Evolutionary conservation across 805 yeast genomes (phyloP).

Genomic region (Ogataea paraovalis): DNA sequence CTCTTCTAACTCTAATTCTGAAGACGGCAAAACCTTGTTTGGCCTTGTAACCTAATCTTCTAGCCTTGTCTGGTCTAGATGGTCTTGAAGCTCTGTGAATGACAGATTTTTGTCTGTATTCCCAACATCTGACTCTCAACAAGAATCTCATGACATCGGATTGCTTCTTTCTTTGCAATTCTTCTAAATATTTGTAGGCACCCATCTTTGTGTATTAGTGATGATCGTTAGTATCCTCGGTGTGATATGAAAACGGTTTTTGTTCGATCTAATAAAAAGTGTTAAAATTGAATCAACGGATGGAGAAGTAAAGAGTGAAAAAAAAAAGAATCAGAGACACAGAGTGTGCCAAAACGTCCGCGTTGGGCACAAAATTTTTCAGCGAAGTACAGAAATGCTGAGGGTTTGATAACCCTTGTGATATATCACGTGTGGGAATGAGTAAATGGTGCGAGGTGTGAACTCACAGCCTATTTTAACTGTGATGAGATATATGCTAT

Average conservation of each 20-base stretch:
- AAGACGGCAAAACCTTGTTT: slow-evolving; percentile 98
- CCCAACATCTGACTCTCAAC: slow-evolving; percentile 99
- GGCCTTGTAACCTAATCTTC: slow-evolving; percentile 99
- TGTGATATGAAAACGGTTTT: background rate
- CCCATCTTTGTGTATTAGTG: slow-evolving; percentile 71
- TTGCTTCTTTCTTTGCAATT: slow-evolving; percentile 99
- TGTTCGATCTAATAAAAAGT: background rate
- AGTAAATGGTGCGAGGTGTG: background rate
- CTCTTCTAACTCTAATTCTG: slow-evolving; percentile 99
- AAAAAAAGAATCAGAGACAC: background rate
- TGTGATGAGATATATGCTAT: no score
- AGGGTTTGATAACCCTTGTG: background rate
- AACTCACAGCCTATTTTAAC: no score
- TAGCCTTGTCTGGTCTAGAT: slow-evolving; percentile 99
- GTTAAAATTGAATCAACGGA: background rate
- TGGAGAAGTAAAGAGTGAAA: background rate
- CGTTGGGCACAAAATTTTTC: no score
- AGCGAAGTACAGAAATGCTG: background rate
- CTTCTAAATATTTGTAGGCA: slow-evolving; percentile 99
- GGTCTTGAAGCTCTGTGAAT: slow-evolving; percentile 99
- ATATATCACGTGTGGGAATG: background rate
- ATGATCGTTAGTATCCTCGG: background rate
- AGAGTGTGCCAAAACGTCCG: no score
- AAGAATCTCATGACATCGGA: slow-evolving; percentile 98
- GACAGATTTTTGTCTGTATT: slow-evolving; percentile 98